Evolutionary conservation across 2,329 filamentous ascomycete genomes (phyloP).

Genomic region (Thelonectria discophora): DNA sequence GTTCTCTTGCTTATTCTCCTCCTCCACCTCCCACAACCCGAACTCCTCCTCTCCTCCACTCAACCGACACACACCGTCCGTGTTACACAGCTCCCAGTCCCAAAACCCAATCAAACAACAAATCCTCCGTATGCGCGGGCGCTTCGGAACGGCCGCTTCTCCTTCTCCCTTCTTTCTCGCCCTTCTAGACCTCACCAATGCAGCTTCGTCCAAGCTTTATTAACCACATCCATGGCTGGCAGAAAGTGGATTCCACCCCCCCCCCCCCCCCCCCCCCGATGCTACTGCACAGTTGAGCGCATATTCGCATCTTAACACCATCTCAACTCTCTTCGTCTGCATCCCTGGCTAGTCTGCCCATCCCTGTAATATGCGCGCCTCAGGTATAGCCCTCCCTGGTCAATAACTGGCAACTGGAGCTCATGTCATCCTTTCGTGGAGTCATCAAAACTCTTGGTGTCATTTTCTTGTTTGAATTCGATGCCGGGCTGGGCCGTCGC

Average conservation of each 20-base stretch:
- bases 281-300: slow-evolving; percentile 4
- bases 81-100: background rate
- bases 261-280: too few relatives aligned
- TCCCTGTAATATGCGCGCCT: background rate
- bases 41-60: slow-evolving; percentile 2
- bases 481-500: slow-evolving; percentile 3
- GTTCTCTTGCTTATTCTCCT: too few relatives aligned
- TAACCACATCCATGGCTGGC: too few relatives aligned
- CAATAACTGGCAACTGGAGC: background rate
- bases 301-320: slow-evolving; percentile 12
- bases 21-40: too few relatives aligned
- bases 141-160: slow-evolving; percentile 16
- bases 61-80: slow-evolving; percentile 4
- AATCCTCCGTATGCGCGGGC: slow-evolving; percentile 5
- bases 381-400: background rate
- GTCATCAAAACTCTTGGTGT: background rate
- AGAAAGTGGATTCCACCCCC: slow-evolving; percentile 1
- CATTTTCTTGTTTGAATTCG: slow-evolving; percentile 8
- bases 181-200: too few relatives aligned
- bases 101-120: background rate
- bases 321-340: background rate
- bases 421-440: background rate
- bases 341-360: slow-evolving; percentile 5
- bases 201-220: background rate
- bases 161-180: too few relatives aligned